phyloP scores from a whole-genome alignment of 306 rosid genomes.

The Cucurbita ficifolia region DNA sequence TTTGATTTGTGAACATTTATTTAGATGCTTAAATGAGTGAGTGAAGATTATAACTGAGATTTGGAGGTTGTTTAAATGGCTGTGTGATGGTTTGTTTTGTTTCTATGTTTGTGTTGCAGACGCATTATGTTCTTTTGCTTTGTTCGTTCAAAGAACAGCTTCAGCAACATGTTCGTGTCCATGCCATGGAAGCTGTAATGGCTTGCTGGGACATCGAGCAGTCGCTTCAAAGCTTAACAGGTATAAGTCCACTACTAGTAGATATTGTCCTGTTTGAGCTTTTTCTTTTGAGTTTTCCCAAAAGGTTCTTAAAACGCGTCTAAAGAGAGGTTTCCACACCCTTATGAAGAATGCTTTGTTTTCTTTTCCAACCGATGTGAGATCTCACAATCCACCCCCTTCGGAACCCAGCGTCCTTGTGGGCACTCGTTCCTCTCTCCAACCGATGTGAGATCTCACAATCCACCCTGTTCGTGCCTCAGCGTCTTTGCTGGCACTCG shows the following conservation, averaged over 20 bases:
- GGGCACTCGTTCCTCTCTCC: too few relatives aligned
- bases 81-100: neutral
- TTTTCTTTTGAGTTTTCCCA: too few relatives aligned
- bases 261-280: too few relatives aligned
- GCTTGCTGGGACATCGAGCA: slow-evolving; percentile 99
- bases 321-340: too few relatives aligned
- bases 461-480: too few relatives aligned
- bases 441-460: too few relatives aligned
- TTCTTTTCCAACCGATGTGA: too few relatives aligned
- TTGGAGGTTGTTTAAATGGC: neutral
- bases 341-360: too few relatives aligned
- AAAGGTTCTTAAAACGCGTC: too few relatives aligned
- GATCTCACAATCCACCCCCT: too few relatives aligned
- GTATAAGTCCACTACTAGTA: slow-evolving; percentile 5
- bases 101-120: slow-evolving; percentile 33
- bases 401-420: too few relatives aligned
- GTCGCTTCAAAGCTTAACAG: slow-evolving; percentile 88
- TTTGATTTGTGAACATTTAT: neutral
- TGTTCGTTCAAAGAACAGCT: slow-evolving; percentile 97
- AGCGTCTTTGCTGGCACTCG: too few relatives aligned
- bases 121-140: slow-evolving; percentile 85
- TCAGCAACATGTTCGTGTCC: slow-evolving; percentile 93
- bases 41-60: neutral
- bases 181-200: slow-evolving; percentile 99
- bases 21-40: neutral